Conservation (phyloP, 345 rosid species). For the Eucalyptus grandis region DNA sequence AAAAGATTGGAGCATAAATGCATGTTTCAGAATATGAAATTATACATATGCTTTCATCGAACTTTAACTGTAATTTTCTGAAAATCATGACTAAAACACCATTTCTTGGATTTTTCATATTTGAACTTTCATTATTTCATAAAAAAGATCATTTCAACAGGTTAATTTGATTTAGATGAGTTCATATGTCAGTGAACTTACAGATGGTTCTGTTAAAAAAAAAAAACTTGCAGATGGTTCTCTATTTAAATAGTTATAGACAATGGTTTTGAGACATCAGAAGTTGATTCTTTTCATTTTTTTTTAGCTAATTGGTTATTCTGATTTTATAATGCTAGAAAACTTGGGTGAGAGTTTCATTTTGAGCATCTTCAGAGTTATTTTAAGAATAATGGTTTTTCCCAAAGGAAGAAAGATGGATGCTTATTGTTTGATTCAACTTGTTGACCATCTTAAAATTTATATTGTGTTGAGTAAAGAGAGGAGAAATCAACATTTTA, state of each 20-base stretch:
- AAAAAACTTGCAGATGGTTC: too few species aligned
- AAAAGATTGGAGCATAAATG: neutral
- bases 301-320: neutral
- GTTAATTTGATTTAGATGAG: neutral
- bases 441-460: neutral
- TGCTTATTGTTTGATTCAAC: neutral
- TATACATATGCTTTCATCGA: neutral
- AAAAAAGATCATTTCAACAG: neutral
- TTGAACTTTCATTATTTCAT: too few species aligned
- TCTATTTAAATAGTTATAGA: neutral
- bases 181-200: neutral
- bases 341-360: too few species aligned
- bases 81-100: neutral
- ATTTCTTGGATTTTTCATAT: too few species aligned
- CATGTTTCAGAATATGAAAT: neutral
- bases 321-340: neutral
- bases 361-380: neutral
- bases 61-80: too few species aligned
- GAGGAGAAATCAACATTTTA: neutral
- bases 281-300: too few species aligned
- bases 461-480: neutral
- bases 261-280: neutral
- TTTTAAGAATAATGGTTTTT: neutral
- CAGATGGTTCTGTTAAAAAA: too few species aligned
- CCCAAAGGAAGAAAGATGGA: neutral